Evolutionary conservation across 2,329 filamentous ascomycete genomes (phyloP), one percentile per base, ranked within the genome.

Genomic region (Lecanicillium sp.): DNA sequence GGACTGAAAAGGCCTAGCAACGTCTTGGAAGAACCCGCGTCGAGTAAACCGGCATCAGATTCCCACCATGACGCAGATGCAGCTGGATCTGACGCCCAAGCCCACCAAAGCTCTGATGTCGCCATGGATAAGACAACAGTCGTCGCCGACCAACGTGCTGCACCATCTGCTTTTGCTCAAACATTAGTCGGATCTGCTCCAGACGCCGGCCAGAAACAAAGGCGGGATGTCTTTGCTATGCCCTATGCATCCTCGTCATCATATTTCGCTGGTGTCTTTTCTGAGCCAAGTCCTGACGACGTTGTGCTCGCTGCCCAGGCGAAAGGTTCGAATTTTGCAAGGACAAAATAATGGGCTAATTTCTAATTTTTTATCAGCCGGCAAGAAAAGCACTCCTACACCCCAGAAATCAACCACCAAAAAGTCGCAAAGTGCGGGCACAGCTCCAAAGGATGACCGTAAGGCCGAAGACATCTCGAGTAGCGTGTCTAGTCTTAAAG

Each of bases 271-370:
- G 67, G 78, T 54, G 76, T 80, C 43, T 95, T 95, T 65, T 70
- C 81, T 69, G 78, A 79, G 57, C 89, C 90, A 40, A 95, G 89
- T 63, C 89, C 89, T 49, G 89, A 96, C 66, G 89, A 95, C 59
- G 66, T 92, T 54, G 85, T 95, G 52, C 72, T 87, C 46, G 78
- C 81, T 59, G 90, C 89, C 50, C 90, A 95, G 70, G 81, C 81
- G 64, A 84, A 88, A 86, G 83, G 83, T 87, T 85, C 80, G 79
- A 73, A 66, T 56, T 68, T 67, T 60, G 59, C 63, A 54, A 71
- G 62, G 58, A 64, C 62, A 57, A 64, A 63, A 50, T 65, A 60
- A 63, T 62, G 62, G 60, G 56, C 63, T 61, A 62, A 65, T 70
- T 25, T 68, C 71, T 76, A 67, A 75, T 70, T 49, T 53, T 53